Conservation (phyloP, 352 stramenopile genomes). For the Phytophthora pseudosyringae region DNA sequence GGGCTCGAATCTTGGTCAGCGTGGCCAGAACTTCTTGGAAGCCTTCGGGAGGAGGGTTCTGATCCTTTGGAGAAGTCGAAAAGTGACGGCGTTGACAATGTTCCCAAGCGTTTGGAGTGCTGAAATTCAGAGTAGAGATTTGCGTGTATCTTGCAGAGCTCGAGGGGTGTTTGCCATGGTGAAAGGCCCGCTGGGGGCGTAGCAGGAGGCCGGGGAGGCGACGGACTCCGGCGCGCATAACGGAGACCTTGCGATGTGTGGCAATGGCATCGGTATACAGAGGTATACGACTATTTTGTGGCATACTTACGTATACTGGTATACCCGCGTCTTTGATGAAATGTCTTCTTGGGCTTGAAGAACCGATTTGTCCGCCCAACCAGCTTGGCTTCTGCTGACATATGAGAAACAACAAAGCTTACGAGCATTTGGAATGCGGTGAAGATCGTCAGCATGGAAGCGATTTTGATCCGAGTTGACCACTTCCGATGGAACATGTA, state of each 20-base stretch:
- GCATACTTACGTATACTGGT: too few relatives aligned
- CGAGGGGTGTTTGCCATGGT: not conserved
- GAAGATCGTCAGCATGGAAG: too few relatives aligned
- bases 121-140: not conserved
- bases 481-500: too few relatives aligned
- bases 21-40: conserved; percentile 29
- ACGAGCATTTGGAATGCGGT: too few relatives aligned
- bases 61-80: conserved; percentile 3
- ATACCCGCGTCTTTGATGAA: too few relatives aligned
- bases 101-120: not conserved
- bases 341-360: too few relatives aligned
- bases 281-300: too few relatives aligned
- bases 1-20: conserved; percentile 22
- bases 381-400: too few relatives aligned
- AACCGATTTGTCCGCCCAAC: too few relatives aligned
- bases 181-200: not conserved
- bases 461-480: too few relatives aligned
- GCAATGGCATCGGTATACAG: not conserved
- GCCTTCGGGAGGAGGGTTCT: conserved; percentile 9
- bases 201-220: not conserved
- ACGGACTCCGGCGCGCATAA: not conserved
- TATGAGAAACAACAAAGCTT: too few relatives aligned
- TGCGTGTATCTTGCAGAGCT: not conserved
- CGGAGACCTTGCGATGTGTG: not conserved
- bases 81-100: conserved; percentile 10